Evolutionary conservation across 2,329 filamentous ascomycete genomes (phyloP).

Genomic region (Neopestalotiopsis sp.): DNA sequence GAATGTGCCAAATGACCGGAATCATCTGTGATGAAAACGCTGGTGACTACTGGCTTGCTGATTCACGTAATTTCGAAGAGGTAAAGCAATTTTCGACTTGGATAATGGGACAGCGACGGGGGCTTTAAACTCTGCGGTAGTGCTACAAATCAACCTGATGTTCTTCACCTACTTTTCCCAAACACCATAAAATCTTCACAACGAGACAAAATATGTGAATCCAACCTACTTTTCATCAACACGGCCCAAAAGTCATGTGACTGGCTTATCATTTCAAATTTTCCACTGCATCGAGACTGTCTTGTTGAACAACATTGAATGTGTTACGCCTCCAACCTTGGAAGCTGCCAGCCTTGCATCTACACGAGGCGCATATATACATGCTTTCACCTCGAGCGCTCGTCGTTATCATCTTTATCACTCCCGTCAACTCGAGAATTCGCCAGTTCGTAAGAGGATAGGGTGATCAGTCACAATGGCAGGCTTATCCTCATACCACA

Average conservation of each 20-base stretch:
- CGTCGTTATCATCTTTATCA: neutral
- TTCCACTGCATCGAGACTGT: constrained; percentile 3
- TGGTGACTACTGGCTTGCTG: neutral
- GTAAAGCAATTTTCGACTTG: neutral
- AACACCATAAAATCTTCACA: neutral
- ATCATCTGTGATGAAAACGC: neutral
- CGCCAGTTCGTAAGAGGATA: neutral
- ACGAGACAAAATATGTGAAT: neutral
- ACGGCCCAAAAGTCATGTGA: constrained; percentile 5
- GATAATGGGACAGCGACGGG: no score
- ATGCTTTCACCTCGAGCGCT: neutral
- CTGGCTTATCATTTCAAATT: neutral
- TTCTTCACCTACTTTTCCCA: neutral
- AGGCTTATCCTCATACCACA: constrained; percentile 50
- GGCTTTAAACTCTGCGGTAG: no score
- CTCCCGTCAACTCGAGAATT: neutral
- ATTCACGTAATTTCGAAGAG: neutral
- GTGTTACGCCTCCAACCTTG: neutral
- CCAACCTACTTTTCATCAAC: neutral
- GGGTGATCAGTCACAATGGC: constrained; percentile 37
- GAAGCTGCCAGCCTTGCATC: neutral
- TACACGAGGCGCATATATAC: neutral
- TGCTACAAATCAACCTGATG: neutral
- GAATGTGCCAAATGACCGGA: no score
- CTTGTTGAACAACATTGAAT: neutral